A percentile compares a stretch with the other conserved stretches of the same genome.
These are phyloP conservation scores for Sphagnum magellanicum DNA, from an alignment of 228 moss, liverwort and hornwort species.

Conservation along the genomic window DNA sequence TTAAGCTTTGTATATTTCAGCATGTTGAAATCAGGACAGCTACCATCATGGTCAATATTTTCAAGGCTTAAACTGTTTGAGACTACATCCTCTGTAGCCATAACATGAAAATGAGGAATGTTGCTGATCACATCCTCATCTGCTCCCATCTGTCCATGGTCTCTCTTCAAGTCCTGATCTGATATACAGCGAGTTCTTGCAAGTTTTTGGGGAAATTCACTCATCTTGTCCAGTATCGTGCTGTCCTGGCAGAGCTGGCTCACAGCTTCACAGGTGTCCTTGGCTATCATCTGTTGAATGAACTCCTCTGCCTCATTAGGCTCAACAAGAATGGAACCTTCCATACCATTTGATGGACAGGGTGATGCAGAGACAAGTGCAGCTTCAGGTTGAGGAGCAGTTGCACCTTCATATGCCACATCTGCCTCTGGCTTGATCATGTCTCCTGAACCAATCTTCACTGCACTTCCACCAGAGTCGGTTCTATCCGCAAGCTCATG, in stretches of 20 bases:
- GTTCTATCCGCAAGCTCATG: background rate
- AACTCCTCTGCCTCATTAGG: slow-evolving; percentile 2
- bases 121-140: background rate
- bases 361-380: background rate
- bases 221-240: slow-evolving; percentile 5
- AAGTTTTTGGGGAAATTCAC: background rate
- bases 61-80: slow-evolving; percentile 16
- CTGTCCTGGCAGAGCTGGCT: slow-evolving; percentile 2
- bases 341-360: slow-evolving; percentile 3
- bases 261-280: background rate
- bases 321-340: slow-evolving; percentile 1
- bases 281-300: slow-evolving; percentile 7
- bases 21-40: no score
- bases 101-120: slow-evolving; percentile 15
- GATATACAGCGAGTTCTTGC: background rate
- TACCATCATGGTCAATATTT: background rate
- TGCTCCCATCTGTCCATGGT: background rate
- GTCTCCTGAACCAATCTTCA: background rate
- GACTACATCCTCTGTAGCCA: slow-evolving; percentile 13
- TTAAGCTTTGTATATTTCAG: slow-evolving; percentile 1
- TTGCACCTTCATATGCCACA: background rate
- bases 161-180: background rate
- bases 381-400: background rate
- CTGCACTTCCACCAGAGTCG: background rate
- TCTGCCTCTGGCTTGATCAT: background rate